A percentile compares a stretch with the other conserved stretches of the same genome.
Conservation (phyloP, 1,284 basidiomycete genomes). For the Baeospora myosura region DNA sequence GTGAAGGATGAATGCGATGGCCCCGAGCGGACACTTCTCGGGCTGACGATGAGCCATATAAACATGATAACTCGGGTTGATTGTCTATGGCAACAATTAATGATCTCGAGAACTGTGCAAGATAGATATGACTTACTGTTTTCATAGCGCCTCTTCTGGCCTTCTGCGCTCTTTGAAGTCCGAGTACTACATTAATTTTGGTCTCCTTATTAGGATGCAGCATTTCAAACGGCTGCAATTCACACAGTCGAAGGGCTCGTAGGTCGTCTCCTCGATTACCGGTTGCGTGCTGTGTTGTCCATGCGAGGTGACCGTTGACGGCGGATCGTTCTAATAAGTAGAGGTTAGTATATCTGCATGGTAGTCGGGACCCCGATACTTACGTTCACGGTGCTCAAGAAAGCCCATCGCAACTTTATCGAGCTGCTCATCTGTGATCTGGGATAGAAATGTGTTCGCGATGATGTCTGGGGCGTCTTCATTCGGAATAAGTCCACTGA, state of each 20-base stretch:
- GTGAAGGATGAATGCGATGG: constrained; percentile 21
- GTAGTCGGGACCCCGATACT: no score
- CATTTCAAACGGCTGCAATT: constrained; percentile 22
- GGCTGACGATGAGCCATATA: constrained; percentile 21
- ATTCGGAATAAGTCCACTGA: constrained; percentile 5
- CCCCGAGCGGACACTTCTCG: constrained; percentile 19
- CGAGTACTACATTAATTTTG: constrained; percentile 16
- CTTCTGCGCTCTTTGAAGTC: constrained; percentile 24
- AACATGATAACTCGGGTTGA: constrained; percentile 21
- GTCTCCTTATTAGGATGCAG: constrained; percentile 20
- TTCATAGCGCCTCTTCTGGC: constrained; percentile 20
- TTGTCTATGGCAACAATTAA: constrained; percentile 12
- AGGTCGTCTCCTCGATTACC: constrained; percentile 26
- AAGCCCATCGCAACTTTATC: constrained; percentile 17
- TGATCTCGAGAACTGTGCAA: background rate
- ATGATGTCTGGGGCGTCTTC: constrained; percentile 24
- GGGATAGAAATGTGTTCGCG: constrained; percentile 23
- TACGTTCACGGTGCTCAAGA: constrained; percentile 21
- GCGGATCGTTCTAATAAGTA: constrained; percentile 16
- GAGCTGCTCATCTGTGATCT: constrained; percentile 18
- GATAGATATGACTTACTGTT: constrained; percentile 15
- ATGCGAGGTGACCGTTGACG: constrained; percentile 23
- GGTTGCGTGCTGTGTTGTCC: constrained; percentile 20
- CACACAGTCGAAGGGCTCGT: constrained; percentile 19
- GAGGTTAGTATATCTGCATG: no score